These are phyloP conservation scores for Daedalea quercina DNA, from an alignment of 768 basidiomycete species.

Conservation along the genomic window DNA sequence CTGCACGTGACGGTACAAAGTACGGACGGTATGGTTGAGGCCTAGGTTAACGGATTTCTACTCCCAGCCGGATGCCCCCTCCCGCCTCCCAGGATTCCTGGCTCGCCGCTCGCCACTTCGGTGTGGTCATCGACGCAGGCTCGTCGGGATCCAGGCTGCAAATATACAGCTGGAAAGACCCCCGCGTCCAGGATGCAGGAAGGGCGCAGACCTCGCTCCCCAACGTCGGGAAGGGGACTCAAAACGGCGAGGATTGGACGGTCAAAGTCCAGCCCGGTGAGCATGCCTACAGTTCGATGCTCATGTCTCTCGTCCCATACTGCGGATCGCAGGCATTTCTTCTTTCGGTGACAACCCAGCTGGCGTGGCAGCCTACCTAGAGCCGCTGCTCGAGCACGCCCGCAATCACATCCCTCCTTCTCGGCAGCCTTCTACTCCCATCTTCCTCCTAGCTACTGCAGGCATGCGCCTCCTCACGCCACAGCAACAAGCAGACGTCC, in stretches of 20 bases:
- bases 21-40: no score
- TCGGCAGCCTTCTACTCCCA: slow-evolving; percentile 74
- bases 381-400: slow-evolving; percentile 81
- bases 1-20: no score
- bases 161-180: slow-evolving; percentile 95
- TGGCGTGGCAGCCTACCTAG: slow-evolving; percentile 67
- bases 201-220: slow-evolving; percentile 55
- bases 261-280: slow-evolving; percentile 89
- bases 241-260: slow-evolving; percentile 77
- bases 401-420: slow-evolving; percentile 80
- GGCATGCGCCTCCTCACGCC: slow-evolving; percentile 88
- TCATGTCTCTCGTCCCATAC: neutral
- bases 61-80: slow-evolving; percentile 58
- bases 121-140: slow-evolving; percentile 96
- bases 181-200: slow-evolving; percentile 52
- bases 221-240: slow-evolving; percentile 87
- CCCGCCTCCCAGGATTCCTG: slow-evolving; percentile 66
- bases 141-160: slow-evolving; percentile 95
- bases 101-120: slow-evolving; percentile 78
- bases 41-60: no score
- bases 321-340: slow-evolving; percentile 63
- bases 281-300: slow-evolving; percentile 22
- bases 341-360: slow-evolving; percentile 66
- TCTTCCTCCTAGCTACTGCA: slow-evolving; percentile 94
- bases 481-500: slow-evolving; percentile 60